Base-by-base conservation (phyloP, 495 filamentous ascomycete species). In the Aspergillus saccharolyticus region DNA sequence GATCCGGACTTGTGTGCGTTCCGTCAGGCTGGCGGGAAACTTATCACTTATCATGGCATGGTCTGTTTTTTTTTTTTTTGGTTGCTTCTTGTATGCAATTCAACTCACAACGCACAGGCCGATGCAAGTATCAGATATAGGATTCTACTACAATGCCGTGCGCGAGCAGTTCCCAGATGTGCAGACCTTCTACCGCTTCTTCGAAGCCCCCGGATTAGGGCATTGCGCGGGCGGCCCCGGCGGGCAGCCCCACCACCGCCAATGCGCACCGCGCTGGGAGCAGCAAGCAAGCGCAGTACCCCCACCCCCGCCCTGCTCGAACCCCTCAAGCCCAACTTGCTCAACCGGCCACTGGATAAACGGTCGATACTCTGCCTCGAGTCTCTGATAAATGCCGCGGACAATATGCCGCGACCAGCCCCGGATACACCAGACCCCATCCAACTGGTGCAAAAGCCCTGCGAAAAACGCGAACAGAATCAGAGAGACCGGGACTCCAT, bases 131-230 rank as follows among this genome's bases (percentile, higher is more conserved):
- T 61, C 50, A 14, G 57, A 58, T 22, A 64, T 57, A 1, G 58
- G 33, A 12, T 25, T 51, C 52, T 74, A 64, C 63, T 70, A 67
- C 64, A 67, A 60, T 47, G 51, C 55, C 25, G 70, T 60, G 53
- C 51, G 30, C 55, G 66, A 60, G 42, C 53, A 15, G 19, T 52
- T 55, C 44, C 58, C 63, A 1, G 4, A 61, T 28, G 30, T 64
- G 4, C 25, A 47, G 9, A 50, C 55, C 22, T 64, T 56, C 39
- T 67, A 61, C 43, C 65, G 65, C 15, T 57, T 61, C 17, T 64
- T 67, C 47, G 48, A 62, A 19, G 54, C 57, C 1, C 65, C 65
- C 2, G 65, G 65, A 4, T 57, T 60, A 1, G 59, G 51, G 15
- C 65, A 67, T 43, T 64, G 65, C 43, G 49, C 48, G 25, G 54